These are phyloP conservation scores for Plasmodium gonderi DNA, from an alignment of 169 alveolate genomes.

Conservation along the genomic window DNA sequence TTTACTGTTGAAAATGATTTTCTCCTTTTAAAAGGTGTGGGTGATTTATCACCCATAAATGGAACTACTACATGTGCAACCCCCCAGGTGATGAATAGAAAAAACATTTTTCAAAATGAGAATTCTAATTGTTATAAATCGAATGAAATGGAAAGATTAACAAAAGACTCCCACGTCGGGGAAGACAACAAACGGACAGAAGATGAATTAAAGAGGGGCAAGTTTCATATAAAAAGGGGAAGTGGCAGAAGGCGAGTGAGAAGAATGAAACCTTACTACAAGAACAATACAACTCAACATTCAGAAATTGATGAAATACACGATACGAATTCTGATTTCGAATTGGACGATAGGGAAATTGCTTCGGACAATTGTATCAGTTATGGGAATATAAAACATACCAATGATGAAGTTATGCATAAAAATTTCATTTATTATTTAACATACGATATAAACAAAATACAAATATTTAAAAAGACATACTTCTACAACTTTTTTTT, in stretches of 20 bases:
- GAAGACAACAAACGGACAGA: neutral
- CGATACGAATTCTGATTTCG: neutral
- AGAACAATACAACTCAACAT: neutral
- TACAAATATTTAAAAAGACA: conserved; percentile 36
- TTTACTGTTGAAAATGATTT: neutral
- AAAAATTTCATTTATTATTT: conserved; percentile 32
- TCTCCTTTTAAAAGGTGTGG: neutral
- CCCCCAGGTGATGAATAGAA: neutral
- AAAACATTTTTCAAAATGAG: neutral
- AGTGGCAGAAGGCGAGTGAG: neutral
- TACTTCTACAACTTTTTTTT: conserved; percentile 73
- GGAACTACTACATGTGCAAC: neutral
- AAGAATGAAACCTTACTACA: neutral
- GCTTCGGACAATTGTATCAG: conserved; percentile 27
- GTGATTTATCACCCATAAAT: neutral
- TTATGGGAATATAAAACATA: conserved; percentile 36
- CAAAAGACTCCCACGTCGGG: neutral
- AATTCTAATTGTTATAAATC: neutral
- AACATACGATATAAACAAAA: conserved; percentile 35
- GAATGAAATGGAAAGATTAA: neutral
- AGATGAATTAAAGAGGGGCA: no score
- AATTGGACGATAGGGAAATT: neutral
- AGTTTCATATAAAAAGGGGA: no score
- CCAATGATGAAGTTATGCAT: neutral
- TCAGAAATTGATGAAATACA: neutral